These are phyloP conservation scores for Luvunga scandens DNA, from an alignment of 345 rosid genomes.

Conservation along the genomic window DNA sequence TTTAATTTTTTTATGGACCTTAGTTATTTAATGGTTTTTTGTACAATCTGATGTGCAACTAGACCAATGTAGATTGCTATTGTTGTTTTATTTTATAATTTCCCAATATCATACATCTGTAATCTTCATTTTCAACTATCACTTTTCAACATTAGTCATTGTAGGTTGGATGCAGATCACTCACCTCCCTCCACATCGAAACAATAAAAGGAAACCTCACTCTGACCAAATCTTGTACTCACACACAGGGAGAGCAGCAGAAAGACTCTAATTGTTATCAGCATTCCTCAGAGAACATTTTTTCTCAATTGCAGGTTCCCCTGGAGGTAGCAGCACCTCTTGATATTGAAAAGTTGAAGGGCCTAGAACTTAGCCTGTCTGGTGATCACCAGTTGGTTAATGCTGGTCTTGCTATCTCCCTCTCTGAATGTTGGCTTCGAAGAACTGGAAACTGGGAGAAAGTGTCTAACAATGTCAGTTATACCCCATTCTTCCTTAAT, in stretches of 20 bases:
- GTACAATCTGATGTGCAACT: not conserved
- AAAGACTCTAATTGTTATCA: not conserved
- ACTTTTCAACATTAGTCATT: not conserved
- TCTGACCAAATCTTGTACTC: too few relatives aligned
- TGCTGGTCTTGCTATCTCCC: slow-evolving; percentile 89
- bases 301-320: slow-evolving; percentile 54
- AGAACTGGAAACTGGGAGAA: slow-evolving; percentile 71
- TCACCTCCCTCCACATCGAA: not conserved
- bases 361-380: slow-evolving; percentile 60
- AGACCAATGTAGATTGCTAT: not conserved
- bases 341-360: slow-evolving; percentile 42
- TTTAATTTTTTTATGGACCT: not conserved
- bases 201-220: not conserved
- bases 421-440: slow-evolving; percentile 80
- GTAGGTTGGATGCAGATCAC: not conserved
- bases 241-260: not conserved
- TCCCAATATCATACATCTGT: not conserved
- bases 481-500: not conserved
- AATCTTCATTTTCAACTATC: not conserved
- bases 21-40: not conserved
- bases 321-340: slow-evolving; percentile 62
- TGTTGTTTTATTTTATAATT: not conserved
- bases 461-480: slow-evolving; percentile 46
- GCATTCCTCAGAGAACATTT: slow-evolving; percentile 14
- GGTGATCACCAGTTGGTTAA: slow-evolving; percentile 85